Base-by-base conservation (phyloP, 2,329 filamentous ascomycete species). In the Botrytis pseudocinerea region DNA sequence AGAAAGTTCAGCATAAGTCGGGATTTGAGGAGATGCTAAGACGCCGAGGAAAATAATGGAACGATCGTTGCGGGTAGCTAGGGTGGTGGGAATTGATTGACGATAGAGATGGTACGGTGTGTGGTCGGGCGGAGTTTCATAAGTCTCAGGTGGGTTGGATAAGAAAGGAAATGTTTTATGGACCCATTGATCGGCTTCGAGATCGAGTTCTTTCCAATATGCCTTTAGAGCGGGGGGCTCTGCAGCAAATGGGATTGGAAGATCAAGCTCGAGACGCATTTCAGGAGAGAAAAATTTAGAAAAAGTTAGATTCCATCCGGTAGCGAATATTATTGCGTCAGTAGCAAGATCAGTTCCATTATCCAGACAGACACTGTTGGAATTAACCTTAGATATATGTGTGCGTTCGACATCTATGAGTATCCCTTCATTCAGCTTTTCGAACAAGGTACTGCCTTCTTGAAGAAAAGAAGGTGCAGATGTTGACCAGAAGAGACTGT, bases 31-130 rank as follows among this genome's bases (percentile, higher is more conserved):
- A 2, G 63, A 69, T 48, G 70, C 70, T 4, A 72, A 25, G 8
- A 72, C 54, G 25, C 82, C 82, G 2, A 78, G 79, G 71, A 83
- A 79, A 60, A 77, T 65, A 25, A 83, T 76, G 0, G 79, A 80
- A 3, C 81, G 77, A 71, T 83, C 80, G 9, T 78, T 79, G 44
- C 76, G 60, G 0, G 78, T 77, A 3, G 80, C 79, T 14, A 81
- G 54, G 1, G 60, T 38, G 5, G 77, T 77, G 8, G 77, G 72
- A 6, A 81, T 71, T 5, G 81, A 70, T 16, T 78, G 74, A 3
- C 80, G 75, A 66, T 94, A 94, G 25, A 75, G 65, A 32, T 63
- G 74, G 38, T 69, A 73, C 7, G 70, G 70, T 22, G 68, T 73
- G 6, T 51, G 42, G 14, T 51, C 51, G 1, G 70, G 70, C 1